Evolutionary conservation across 305 asterid genomes (phyloP).

Genomic region (Solanum aculeatissimum): DNA sequence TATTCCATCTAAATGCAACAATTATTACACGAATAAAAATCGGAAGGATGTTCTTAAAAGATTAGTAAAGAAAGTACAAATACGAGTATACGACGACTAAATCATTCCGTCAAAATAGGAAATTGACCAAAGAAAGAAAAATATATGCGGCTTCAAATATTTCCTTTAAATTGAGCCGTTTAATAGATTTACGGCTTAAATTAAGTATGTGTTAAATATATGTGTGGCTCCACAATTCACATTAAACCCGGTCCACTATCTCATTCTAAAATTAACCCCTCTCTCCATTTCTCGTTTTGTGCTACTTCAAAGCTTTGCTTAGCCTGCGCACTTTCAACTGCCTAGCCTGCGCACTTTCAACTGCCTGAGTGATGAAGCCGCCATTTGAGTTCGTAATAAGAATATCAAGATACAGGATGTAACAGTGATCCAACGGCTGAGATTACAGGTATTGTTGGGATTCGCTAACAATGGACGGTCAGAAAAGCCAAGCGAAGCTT

Average conservation of each 20-base stretch:
- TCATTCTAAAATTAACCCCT: too few relatives aligned
- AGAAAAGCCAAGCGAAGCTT: slow-evolving; percentile 22
- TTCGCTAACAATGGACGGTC: slow-evolving; percentile 47
- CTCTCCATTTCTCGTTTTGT: slow-evolving; percentile 2
- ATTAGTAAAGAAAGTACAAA: background rate
- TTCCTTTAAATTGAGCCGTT: background rate
- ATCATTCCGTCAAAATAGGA: slow-evolving; percentile 23
- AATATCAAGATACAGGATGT: slow-evolving; percentile 12
- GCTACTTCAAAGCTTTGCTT: background rate
- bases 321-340: slow-evolving; percentile 12
- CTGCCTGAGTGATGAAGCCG: background rate
- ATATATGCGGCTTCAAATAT: slow-evolving; percentile 25
- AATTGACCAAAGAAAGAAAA: slow-evolving; percentile 1
- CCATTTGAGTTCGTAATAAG: background rate
- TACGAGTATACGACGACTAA: slow-evolving; percentile 36
- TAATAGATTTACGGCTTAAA: slow-evolving; percentile 24
- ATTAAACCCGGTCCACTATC: slow-evolving; percentile 23
- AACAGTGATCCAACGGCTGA: slow-evolving; percentile 7
- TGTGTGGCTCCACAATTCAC: slow-evolving; percentile 31
- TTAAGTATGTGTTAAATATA: slow-evolving; percentile 10
- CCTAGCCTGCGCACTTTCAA: background rate
- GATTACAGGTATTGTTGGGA: background rate
- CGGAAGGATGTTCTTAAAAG: background rate
- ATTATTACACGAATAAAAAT: background rate
- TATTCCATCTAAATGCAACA: background rate